phyloP scores from a whole-genome alignment of 257 asterid genomes.

The Plantago major region DNA sequence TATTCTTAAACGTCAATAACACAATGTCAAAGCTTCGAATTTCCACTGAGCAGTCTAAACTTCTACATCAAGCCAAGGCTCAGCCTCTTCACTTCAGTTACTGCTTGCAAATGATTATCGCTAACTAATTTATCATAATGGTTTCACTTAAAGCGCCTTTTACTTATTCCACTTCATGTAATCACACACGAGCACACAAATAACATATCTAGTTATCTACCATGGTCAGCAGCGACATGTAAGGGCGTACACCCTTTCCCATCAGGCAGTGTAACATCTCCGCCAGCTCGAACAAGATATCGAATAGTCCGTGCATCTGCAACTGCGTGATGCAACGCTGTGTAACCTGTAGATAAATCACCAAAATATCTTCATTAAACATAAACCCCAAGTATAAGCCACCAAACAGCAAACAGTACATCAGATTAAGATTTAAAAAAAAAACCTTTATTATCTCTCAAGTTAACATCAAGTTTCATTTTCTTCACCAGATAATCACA shows the following conservation, averaged over 20 bases:
- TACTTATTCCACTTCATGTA: too few species aligned
- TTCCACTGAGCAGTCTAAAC: too few species aligned
- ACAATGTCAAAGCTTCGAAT: too few species aligned
- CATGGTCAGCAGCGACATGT: conserved; percentile 21
- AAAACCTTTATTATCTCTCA: background rate
- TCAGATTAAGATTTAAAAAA: background rate
- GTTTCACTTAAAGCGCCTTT: too few species aligned
- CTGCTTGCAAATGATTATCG: too few species aligned
- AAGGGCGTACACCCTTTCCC: conserved; percentile 6
- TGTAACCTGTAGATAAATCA: conserved; percentile 27
- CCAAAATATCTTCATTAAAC: too few species aligned
- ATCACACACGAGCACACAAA: too few species aligned
- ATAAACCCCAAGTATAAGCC: background rate
- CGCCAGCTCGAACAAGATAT: conserved; percentile 23
- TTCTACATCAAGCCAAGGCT: too few species aligned
- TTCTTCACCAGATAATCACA: background rate
- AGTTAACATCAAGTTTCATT: background rate
- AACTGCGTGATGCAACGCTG: conserved; percentile 23
- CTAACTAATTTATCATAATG: too few species aligned
- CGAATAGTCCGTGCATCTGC: conserved; percentile 3
- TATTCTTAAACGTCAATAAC: too few species aligned
- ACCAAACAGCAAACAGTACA: background rate
- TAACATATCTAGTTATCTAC: too few species aligned
- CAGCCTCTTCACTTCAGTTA: too few species aligned
- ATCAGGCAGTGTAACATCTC: conserved; percentile 2